Evolutionary conservation across 305 asterid species (phyloP).

Genomic region (Fraxinus dipetala): DNA sequence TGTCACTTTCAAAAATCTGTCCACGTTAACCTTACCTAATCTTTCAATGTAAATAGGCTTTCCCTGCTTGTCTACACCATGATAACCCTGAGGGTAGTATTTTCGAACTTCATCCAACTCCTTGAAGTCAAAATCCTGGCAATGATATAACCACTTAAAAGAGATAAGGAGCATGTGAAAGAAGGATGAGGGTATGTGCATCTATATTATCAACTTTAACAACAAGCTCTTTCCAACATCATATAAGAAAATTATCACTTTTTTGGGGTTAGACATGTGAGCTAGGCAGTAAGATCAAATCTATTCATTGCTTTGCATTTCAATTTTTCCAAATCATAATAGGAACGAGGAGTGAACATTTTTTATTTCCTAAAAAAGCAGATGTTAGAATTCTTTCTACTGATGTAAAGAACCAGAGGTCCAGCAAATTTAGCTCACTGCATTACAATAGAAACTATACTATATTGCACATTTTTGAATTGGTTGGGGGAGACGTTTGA

Average conservation of each 20-base stretch:
- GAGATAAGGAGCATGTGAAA: background rate
- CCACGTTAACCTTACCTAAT: constrained; percentile 49
- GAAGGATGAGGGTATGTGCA: background rate
- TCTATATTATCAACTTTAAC: background rate
- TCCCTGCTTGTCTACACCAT: constrained; percentile 62
- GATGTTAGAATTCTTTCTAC: background rate
- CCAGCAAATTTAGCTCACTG: background rate
- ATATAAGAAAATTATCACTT: background rate
- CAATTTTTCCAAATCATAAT: background rate
- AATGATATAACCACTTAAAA: background rate
- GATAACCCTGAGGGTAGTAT: constrained; percentile 70
- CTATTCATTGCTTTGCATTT: background rate
- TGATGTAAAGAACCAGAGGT: background rate
- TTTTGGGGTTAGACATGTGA: background rate
- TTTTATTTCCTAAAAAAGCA: background rate
- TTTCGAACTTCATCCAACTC: constrained; percentile 46
- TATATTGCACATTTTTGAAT: background rate
- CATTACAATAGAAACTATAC: background rate
- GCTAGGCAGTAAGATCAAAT: background rate
- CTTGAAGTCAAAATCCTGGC: constrained; percentile 48
- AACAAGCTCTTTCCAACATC: background rate
- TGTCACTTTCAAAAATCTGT: constrained; percentile 46
- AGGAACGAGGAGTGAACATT: background rate
- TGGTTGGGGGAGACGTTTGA: background rate
- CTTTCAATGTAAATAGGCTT: constrained; percentile 62